These are phyloP conservation scores for Marasmius oreades DNA, from an alignment of 1,284 basidiomycete species.

Conservation along the genomic window DNA sequence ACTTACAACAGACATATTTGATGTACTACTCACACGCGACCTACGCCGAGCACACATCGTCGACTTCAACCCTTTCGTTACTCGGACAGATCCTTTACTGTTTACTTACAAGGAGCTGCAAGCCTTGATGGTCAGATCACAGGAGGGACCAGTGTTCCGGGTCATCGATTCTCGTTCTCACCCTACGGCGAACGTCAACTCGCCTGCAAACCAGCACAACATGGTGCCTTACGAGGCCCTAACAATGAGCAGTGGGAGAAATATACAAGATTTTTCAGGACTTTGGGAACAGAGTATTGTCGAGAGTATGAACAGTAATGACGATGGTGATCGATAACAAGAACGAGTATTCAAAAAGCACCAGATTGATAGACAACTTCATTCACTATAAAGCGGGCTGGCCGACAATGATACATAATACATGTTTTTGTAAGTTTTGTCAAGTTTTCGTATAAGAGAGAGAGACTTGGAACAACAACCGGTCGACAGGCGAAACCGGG, in stretches of 20 bases:
- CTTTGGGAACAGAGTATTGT: constrained; percentile 61
- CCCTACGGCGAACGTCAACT: constrained; percentile 60
- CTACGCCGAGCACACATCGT: constrained; percentile 73
- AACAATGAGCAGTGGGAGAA: constrained; percentile 69
- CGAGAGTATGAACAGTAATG: constrained; percentile 27
- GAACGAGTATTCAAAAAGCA: no score
- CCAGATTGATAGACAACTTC: no score
- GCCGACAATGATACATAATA: no score
- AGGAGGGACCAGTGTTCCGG: constrained; percentile 47
- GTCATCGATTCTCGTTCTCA: constrained; percentile 74
- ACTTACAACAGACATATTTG: constrained; percentile 67
- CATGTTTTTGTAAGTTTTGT: no score
- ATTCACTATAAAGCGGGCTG: no score
- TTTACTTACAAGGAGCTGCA: constrained; percentile 83
- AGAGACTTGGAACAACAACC: no score
- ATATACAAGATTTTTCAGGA: constrained; percentile 70
- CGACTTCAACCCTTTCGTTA: constrained; percentile 89
- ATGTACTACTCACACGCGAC: constrained; percentile 83
- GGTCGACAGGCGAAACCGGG: not conserved
- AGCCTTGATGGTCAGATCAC: constrained; percentile 27
- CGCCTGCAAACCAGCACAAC: constrained; percentile 81
- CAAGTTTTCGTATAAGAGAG: no score
- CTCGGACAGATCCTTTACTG: constrained; percentile 82
- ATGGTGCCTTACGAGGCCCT: constrained; percentile 92
- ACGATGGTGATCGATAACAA: no score